Evolutionary conservation across 345 rosid species (phyloP), one percentile per base, ranked within the genome.

Genomic region (Fremontodendron californicum): DNA sequence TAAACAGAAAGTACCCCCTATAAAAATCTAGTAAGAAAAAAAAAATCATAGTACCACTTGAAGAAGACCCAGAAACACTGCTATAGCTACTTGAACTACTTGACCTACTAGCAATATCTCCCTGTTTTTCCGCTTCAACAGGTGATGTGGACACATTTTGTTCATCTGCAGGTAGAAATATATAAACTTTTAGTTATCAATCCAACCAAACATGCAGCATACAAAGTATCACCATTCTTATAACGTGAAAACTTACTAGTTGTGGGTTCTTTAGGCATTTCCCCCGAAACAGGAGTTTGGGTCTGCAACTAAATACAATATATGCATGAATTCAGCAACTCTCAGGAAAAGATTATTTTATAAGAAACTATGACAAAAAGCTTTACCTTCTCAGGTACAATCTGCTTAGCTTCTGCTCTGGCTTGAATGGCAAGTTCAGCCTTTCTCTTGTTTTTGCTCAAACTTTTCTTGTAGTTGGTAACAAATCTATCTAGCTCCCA

Each of bases 401-500:
- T 87, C 82, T 81, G 89, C 85, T 81, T 85, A 35, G 91, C 94
- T 71, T 80, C 91, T 82, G 86, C 88, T 86, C 94, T 90, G 73
- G 96, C 97, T 84, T 89, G 97, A 71, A 78, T 81, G 43, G 95
- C 97, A 73, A 87, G 93, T 83, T 96, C 99, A 58, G 97, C 98
- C 84, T 91, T 96, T 84, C 99, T 90, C 88, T 93, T 96, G 84
- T 87, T 86, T 91, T 96, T 96, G 88, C 99, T 96, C 84, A 96
- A 83, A 76, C 96, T 92, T 85, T 96, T 93, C 83, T 91, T 96
- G 81, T 91, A 96, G 88, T 96, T 96, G 78, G 94, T 92, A 0
- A 93, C 94, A 86, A 93, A 96, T 83, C 99, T 91, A 81, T 96
- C 99, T 54, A 96, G 90, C 87, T 96, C 99, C 99, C 99, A 96